A percentile compares a stretch with the other conserved stretches of the same genome.
phyloP scores from a whole-genome alignment of 2,329 filamentous ascomycete genomes.

The Lasiodiplodia sp. region DNA sequence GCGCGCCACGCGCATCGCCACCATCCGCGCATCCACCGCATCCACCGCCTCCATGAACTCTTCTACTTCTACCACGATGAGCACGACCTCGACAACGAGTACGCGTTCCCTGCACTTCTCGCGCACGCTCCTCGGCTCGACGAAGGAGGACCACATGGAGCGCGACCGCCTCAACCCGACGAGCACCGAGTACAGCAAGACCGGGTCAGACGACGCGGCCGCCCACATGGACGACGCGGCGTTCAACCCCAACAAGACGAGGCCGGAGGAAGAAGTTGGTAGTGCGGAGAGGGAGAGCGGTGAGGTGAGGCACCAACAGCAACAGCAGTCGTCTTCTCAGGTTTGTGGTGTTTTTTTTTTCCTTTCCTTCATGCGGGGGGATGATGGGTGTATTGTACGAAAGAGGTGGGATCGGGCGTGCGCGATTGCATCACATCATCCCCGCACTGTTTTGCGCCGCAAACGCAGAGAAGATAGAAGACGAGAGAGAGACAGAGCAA shows the following conservation, averaged over 20 bases:
- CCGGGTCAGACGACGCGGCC: slow-evolving; percentile 68
- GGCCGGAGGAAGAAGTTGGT: slow-evolving; percentile 67
- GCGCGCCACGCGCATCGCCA: slow-evolving; percentile 24
- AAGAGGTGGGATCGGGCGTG: no score
- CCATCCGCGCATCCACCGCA: neutral
- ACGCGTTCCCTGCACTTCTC: slow-evolving; percentile 3
- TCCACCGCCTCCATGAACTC: neutral
- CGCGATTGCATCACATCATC: neutral
- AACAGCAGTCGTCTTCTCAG: neutral
- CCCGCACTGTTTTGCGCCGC: neutral
- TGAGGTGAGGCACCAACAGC: slow-evolving; percentile 26
- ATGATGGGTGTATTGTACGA: no score
- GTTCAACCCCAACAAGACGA: slow-evolving; percentile 72
- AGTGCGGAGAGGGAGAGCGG: slow-evolving; percentile 47
- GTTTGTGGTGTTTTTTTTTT: slow-evolving; percentile 28
- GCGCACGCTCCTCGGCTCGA: neutral
- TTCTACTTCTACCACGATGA: no score
- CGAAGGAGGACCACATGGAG: slow-evolving; percentile 53
- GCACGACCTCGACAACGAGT: neutral
- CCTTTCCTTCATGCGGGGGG: neutral
- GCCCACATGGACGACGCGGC: slow-evolving; percentile 66
- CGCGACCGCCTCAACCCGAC: slow-evolving; percentile 69
- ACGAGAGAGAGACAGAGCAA: neutral
- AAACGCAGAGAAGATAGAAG: neutral
- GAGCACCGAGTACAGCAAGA: slow-evolving; percentile 71